Evolutionary conservation across 108 stramenopile species (phyloP), one percentile per base, ranked within the genome.

Genomic region (Epithemia pelagica): DNA sequence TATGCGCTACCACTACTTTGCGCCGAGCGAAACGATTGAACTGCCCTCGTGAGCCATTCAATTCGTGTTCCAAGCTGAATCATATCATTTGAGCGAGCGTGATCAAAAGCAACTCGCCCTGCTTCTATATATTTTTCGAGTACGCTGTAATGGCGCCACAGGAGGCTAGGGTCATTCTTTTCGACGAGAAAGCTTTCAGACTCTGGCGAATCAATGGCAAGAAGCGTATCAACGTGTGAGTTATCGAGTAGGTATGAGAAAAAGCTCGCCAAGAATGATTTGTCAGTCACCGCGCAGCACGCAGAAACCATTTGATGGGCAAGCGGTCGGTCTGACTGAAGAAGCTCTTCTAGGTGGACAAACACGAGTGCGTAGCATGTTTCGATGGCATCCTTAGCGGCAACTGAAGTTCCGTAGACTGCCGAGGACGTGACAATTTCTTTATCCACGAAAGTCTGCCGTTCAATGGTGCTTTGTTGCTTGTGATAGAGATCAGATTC

Each of bases 321-420:
- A 29, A 85, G 65, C 37, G 65, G 52, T 28, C 64, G 59, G 32
- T 59, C 71, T 15, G 81, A 75, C 32, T 79, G 65, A 5, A 94
- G 73, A 31, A 91, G 78, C 31, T 68, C 72, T 30, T 77, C 65
- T 19, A 94, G 61, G 61, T 88, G 73, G 61, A 81, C 75, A 61
- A 91, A 94, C 15, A 91, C 76, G 23, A 94, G 68, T 51, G 90
- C 65, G 66, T 84, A 78, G 59, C 90, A 94, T 22, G 90, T 84
- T 15, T 75, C 65, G 32, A 87, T 62, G 28, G 86, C 92, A 67
- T 93, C 92, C 28, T 77, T 61, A 46, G 77, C 32, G 26, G 84
- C 86, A 7, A 88, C 85, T 32, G 73, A 72, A 30, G 83, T 72
- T 15, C 83, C 89, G 26, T 75, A 46, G 0, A 76, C 75, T 24